Percentiles rank a stretch among this genome's conserved stretches.
phyloP scores from a whole-genome alignment of 2,329 filamentous ascomycete species.

The Claviceps lovelessii region DNA sequence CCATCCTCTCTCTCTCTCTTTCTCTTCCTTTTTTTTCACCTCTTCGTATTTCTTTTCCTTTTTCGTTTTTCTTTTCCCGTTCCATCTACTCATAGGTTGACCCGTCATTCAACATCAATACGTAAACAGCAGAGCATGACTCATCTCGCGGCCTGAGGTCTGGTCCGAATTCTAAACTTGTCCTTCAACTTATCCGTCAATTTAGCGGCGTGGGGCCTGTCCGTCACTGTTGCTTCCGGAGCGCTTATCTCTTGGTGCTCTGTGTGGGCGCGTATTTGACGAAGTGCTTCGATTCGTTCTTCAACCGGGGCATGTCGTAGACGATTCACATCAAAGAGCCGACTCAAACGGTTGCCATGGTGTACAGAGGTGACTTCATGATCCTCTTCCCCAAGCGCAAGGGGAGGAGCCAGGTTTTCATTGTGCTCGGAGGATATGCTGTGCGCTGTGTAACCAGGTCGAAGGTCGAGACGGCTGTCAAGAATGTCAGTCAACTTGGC shows the following conservation, averaged over 20 bases:
- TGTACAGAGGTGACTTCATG: slow-evolving; percentile 14
- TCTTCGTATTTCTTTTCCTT: too few species aligned
- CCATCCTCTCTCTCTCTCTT: background rate
- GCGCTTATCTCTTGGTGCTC: slow-evolving; percentile 11
- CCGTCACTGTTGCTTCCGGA: slow-evolving; percentile 15
- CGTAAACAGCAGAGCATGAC: background rate
- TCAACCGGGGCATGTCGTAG: slow-evolving; percentile 45
- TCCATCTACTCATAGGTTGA: background rate
- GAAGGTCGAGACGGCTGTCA: slow-evolving; percentile 39
- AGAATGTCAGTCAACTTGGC: background rate
- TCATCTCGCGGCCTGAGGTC: slow-evolving; percentile 21
- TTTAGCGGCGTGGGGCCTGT: slow-evolving; percentile 26
- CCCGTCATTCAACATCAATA: background rate
- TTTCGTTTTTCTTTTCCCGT: too few species aligned
- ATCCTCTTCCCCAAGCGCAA: slow-evolving; percentile 26
- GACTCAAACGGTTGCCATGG: slow-evolving; percentile 32
- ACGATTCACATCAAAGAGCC: slow-evolving; percentile 41
- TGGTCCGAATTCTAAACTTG: slow-evolving; percentile 37
- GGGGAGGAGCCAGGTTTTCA: slow-evolving; percentile 24
- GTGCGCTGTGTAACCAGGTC: slow-evolving; percentile 20
- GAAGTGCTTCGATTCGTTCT: slow-evolving; percentile 46
- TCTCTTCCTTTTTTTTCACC: background rate
- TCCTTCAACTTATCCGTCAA: slow-evolving; percentile 37
- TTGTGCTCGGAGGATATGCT: slow-evolving; percentile 8
- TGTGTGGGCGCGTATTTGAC: slow-evolving; percentile 23